Evolutionary conservation across 257 asterid species (phyloP), one percentile per base, ranked within the genome.

Genomic region (Solanum tarijense): DNA sequence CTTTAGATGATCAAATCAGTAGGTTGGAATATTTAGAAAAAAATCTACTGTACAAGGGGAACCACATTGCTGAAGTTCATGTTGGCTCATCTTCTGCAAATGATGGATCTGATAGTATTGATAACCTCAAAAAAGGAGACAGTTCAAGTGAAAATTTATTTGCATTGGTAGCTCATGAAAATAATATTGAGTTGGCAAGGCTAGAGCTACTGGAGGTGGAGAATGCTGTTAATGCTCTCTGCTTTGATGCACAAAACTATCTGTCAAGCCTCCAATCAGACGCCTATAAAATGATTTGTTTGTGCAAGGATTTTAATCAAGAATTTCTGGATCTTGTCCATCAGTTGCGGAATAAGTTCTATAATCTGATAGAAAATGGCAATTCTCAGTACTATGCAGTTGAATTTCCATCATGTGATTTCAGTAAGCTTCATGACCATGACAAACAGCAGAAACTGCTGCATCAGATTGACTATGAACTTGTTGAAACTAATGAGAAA

Each of bases 391-490:
- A 55, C 83, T 76, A 48, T 38, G 71, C 82, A 4, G 85, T 75
- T 81, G 88, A 75, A 78, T 87, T 81, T 87, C 86, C 90, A 85
- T 86, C 62, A 46, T 34, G 74, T 72, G 75, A 62, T 86, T 81
- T 87, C 38, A 9, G 23, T 55, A 86, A 74, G 66, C 46, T 78
- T 85, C 62, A 43, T 78, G 62, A 52, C 87, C 88, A 88, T 41
- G 89, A 86, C 73, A 89, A 86, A 76, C 89, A 90, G 89, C 86
- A 89, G 34, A 84, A 66, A 68, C 83, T 88, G 78, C 89, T 92
- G 87, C 90, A 87, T 84, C 88, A 88, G 69, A 76, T 91, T 52
- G 75, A 88, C 86, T 88, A 89, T 89, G 93, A 91, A 90, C 93
- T 93, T 78, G 86, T 84, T 34, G 88, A 89, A 88, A 84, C 90